Evolutionary conservation across 225 moss, liverwort and hornwort species (phyloP), one percentile per base, ranked within the genome.

Genomic region (Physcomitrium patens): DNA sequence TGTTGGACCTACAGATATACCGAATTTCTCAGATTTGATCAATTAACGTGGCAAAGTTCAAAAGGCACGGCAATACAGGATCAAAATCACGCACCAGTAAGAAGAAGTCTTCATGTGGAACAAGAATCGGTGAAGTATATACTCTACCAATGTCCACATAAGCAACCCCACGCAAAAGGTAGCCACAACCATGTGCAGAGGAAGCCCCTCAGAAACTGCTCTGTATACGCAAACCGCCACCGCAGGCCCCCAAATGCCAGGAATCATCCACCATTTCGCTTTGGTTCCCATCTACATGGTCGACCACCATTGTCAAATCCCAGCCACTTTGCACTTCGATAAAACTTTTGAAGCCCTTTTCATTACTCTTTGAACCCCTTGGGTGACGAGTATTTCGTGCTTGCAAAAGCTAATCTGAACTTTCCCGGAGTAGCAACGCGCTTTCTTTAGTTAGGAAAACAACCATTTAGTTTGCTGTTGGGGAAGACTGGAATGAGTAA

Each of bases 181-280:
- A 9, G 83, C 83, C 0, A 84, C 22, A 48, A 83, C 73, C 0
- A 28, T 54, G 27, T 15, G 61, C 0, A 50, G 49, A 0, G 82
- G 62, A 49, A 96, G 87, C 1, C 91, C 94, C 24, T 79, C 42
- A 0, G 76, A 56, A 0, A 92, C 26, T 3, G 92, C 87, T 41
- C 63, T 62, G 8, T 24, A 44, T 71, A 86, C 74, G 48, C 77
- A 76, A 69, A 74, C 50, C 22, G 92, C 62, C 0, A 79, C 77
- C 22, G 89, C 78, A 1, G 95, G 95, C 27, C 84, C 83, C 95
- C 95, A 95, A 4, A 91, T 86, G 65, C 83, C 0, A 0, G 93
- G 95, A 7, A 95, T 76, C 65, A 88, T 91, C 93, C 95, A 95
- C 93, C 95, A 95, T 48, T 89, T 88, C 12, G 91, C 88, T 63